phyloP scores from a whole-genome alignment of 257 asterid genomes.

The Ballota nigra region DNA sequence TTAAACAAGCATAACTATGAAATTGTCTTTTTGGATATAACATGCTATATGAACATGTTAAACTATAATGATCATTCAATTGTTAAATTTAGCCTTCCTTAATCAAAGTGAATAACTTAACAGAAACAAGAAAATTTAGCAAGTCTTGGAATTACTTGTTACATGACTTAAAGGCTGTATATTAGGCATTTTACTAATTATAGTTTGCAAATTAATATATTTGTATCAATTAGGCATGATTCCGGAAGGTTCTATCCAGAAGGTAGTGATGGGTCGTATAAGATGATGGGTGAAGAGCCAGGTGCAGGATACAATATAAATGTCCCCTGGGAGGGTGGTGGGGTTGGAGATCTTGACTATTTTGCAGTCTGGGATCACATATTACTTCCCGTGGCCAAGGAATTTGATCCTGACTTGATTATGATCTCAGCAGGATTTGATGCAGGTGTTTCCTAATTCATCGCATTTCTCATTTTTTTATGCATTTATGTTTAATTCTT shows the following conservation, averaged over 20 bases:
- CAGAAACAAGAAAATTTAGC: no score
- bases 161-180: no score
- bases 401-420: background rate
- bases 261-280: background rate
- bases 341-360: background rate
- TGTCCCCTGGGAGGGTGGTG: background rate
- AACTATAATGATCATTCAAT: no score
- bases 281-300: background rate
- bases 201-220: background rate
- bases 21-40: no score
- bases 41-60: no score
- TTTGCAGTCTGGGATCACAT: background rate
- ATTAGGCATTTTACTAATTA: background rate
- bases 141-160: no score
- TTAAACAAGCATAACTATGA: background rate
- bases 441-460: background rate
- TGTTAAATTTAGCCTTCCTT: no score
- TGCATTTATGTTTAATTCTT: background rate
- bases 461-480: background rate
- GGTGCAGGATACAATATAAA: conserved; percentile 4
- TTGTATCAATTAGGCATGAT: background rate
- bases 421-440: background rate
- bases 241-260: background rate
- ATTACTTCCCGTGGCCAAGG: background rate
- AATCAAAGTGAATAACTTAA: no score